Evolutionary conservation across 768 basidiomycete species (phyloP), one percentile per base, ranked within the genome.

Genomic region (Boletus huronensis): DNA sequence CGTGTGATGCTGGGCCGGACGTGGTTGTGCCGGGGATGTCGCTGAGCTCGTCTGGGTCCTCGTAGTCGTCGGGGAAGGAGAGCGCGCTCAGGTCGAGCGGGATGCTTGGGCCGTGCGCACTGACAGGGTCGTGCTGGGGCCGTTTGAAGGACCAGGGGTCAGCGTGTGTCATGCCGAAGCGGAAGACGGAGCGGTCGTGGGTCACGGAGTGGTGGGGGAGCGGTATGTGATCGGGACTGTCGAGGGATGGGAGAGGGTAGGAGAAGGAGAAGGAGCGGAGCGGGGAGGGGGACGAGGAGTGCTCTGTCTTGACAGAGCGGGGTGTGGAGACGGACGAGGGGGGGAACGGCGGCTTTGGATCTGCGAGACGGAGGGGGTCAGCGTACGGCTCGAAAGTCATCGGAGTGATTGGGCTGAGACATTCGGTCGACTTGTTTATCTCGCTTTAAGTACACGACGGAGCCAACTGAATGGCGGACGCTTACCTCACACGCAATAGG

Each of bases 1-100:
- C 54, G 14, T 57, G 55, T 2, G 58, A 42, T 16, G 64, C 62
- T 26, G 68, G 42, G 14, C 65, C 63, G 28, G 70, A 60, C 9
- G 58, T 38, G 6, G 62, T 51, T 5, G 64, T 54, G 43, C 58
- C 58, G 6, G 72, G 73, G 21, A 81, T 70, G 52, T 81, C 80
- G 23, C 75, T 72, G 32, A 84, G 74, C 11, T 85, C 83, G 45
- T 79, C 74, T 17, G 72, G 69, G 57, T 86, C 83, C 53, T 85
- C 85, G 65, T 84, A 85, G 23, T 85, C 85, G 60, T 86, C 84
- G 36, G 71, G 73, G 66, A 82, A 82, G 21, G 79, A 72, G 64
- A 80, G 66, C 55, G 68, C 62, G 48, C 64, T 51, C 7, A 66
- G 34, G 55, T 72, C 64, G 41, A 67, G 55, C 35, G 58, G 35